Percentiles rank a stretch among this genome's conserved stretches.
Evolutionary conservation across 208 protist genomes (phyloP).

Genomic region (Cochliopodium minus): DNA sequence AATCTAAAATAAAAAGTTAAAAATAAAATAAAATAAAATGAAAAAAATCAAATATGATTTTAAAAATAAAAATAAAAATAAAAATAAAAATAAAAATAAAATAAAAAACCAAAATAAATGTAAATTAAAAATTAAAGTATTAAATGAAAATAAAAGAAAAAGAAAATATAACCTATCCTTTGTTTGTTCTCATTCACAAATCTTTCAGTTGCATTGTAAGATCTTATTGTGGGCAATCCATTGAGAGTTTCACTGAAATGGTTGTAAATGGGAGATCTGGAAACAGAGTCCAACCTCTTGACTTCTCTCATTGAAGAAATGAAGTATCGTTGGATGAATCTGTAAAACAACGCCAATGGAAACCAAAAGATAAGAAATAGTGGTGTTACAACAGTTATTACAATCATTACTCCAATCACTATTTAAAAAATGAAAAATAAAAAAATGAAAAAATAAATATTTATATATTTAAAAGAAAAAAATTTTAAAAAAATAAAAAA

Average conservation of each 20-base stretch:
- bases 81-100: too few species aligned
- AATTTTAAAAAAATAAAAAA: not conserved
- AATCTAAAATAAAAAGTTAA: too few species aligned
- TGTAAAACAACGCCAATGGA: slow-evolving; percentile 42
- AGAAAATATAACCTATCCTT: slow-evolving; percentile 36
- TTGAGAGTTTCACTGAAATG: slow-evolving; percentile 64
- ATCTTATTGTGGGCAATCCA: slow-evolving; percentile 52
- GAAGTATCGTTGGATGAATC: slow-evolving; percentile 58
- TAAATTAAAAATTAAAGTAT: too few species aligned
- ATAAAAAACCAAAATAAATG: too few species aligned
- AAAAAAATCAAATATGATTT: too few species aligned
- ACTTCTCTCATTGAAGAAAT: slow-evolving; percentile 53
- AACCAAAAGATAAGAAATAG: slow-evolving; percentile 27
- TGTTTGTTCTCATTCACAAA: slow-evolving; percentile 38
- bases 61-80: too few species aligned
- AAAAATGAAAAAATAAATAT: not conserved
- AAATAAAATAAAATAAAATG: too few species aligned
- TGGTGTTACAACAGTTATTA: not conserved
- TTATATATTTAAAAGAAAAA: not conserved
- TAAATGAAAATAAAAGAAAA: slow-evolving; percentile 9
- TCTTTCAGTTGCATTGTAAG: slow-evolving; percentile 27
- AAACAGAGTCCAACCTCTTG: slow-evolving; percentile 55
- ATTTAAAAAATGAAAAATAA: not conserved
- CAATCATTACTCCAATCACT: not conserved
- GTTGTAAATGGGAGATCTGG: slow-evolving; percentile 68